Percentiles rank a stretch among this genome's conserved stretches.
Evolutionary conservation across 2,329 filamentous ascomycete species (phyloP).

Genomic region (Fusarium concolor): DNA sequence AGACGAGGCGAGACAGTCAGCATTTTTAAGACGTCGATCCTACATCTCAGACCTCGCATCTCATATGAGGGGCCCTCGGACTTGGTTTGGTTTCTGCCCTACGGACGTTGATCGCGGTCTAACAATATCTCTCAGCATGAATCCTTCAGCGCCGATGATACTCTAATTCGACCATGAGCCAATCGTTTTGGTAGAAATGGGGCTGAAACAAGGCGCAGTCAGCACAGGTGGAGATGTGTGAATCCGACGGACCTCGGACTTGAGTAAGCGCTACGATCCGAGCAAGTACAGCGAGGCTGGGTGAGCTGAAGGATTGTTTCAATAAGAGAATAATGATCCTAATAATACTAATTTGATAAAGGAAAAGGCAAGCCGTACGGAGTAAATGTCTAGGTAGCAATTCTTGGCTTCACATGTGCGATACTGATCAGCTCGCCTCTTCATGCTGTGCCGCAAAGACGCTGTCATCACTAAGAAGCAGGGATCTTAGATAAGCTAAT

Average conservation of each 20-base stretch:
- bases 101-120: not conserved
- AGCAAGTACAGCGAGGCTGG: not conserved
- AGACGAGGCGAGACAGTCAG: not conserved
- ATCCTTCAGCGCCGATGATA: conserved; percentile 12
- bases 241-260: conserved; percentile 25
- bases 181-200: no score
- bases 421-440: no score
- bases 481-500: no score
- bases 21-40: not conserved
- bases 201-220: conserved; percentile 25
- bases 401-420: no score
- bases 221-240: not conserved
- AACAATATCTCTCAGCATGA: not conserved
- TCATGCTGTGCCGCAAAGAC: no score
- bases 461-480: no score
- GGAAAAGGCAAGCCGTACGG: no score
- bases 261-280: no score
- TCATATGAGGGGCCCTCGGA: conserved; percentile 7
- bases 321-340: no score
- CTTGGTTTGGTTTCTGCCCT: conserved; percentile 11
- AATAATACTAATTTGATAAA: no score
- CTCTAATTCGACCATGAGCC: not conserved
- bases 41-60: conserved; percentile 1
- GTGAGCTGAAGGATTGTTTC: fast-evolving
- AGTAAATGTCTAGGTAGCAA: no score